phyloP scores from a whole-genome alignment of 116 monocot genomes.

The Papilionanthe hybrid region DNA sequence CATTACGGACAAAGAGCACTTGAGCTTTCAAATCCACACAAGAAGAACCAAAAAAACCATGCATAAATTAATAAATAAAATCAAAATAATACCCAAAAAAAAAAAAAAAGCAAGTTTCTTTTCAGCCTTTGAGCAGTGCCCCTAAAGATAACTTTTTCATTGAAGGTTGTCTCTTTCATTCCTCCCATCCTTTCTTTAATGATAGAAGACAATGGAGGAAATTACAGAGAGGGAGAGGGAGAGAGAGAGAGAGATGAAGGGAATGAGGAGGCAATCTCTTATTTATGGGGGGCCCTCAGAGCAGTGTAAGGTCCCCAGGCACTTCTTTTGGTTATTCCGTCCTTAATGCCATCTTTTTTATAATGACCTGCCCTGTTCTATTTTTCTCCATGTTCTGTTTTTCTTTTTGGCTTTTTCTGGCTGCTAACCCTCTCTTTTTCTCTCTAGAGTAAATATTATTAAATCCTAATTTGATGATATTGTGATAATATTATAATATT shows the following conservation, averaged over 20 bases:
- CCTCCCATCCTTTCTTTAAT: slow-evolving; percentile 12
- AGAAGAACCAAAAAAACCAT: background rate
- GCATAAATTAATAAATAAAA: background rate
- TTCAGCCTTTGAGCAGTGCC: slow-evolving; percentile 10
- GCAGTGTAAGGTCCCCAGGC: background rate
- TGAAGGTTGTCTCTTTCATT: slow-evolving; percentile 16
- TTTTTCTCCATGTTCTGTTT: background rate
- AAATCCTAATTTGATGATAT: no score
- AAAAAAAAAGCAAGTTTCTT: slow-evolving; percentile 10
- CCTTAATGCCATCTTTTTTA: background rate
- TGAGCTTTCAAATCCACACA: slow-evolving; percentile 11
- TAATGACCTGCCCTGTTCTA: background rate
- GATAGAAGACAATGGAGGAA: slow-evolving; percentile 4
- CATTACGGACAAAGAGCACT: slow-evolving; percentile 1
- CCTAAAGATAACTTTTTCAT: slow-evolving; percentile 14
- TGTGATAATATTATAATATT: no score
- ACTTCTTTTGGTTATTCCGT: background rate
- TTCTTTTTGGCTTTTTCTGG: no score
- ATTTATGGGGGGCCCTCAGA: background rate
- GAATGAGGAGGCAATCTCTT: slow-evolving; percentile 6
- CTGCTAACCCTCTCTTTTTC: background rate
- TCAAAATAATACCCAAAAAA: background rate
- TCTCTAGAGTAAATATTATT: background rate
- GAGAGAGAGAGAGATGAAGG: slow-evolving; percentile 4
- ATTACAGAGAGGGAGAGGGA: background rate